Base-by-base conservation (phyloP, 169 alveolate genomes). In the Babesia gibsoni region DNA sequence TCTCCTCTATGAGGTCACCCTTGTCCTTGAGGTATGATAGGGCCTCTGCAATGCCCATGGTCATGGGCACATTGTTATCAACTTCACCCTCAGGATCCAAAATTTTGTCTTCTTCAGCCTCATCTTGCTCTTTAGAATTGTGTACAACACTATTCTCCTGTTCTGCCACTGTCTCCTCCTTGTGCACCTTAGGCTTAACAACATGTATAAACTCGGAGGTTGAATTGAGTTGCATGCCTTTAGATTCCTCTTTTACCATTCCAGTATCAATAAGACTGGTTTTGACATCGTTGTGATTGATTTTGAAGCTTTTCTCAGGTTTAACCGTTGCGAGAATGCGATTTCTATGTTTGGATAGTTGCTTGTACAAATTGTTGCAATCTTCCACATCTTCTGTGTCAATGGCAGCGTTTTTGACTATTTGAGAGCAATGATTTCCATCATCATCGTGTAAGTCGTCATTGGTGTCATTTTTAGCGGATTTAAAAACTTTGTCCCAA, bases 1-100 rank as follows among this genome's bases (percentile, higher is more conserved):
- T 74, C 37, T 70, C 58, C 46, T 77, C 83, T 2, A 87, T 53
- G 61, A 82, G 46, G 67, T 87, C 90, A 9, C 92, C 92, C 48
- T 77, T 82, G 14, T 83, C 83, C 65, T 87, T 87, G 45, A 87
- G 78, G 67, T 82, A 87, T 22, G 83, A 73, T 33, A 87, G 73
- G n/a, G 92, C 90, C 18, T 72, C 90, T 35, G 72, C 67, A 30
- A 87, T 73, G 3, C 92, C 92, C 52, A 52, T 70, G 29, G 82
- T 87, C 66, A 87, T 41, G 33, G 89, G 86, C 18, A 73, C 67
- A 23, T 56, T 54, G 27, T 69, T 61, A 20, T 65, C 75, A 12
- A 56, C 78, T 22, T 49, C 69, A 14, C 61, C 67, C 4, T 48
- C 67, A 29, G 36, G 25, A 20, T 59, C 53, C 1, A 20, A 20